A percentile compares a stretch with the other conserved stretches of the same genome.
These are phyloP conservation scores for Penicillium canescens DNA, from an alignment of 495 filamentous ascomycete species.

Conservation along the genomic window DNA sequence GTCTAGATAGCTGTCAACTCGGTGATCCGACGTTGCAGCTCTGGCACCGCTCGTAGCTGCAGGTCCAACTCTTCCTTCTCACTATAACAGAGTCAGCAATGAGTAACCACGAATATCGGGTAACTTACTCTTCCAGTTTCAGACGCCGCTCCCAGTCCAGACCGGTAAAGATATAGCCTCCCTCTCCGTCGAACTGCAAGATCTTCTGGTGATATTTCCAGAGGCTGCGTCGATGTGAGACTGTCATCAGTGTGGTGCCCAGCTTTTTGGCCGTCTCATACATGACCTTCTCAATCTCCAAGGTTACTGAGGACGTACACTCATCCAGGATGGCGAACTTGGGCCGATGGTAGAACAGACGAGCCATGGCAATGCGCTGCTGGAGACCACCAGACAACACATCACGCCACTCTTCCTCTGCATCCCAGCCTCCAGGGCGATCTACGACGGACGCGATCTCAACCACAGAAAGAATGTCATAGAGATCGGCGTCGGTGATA, in stretches of 20 bases:
- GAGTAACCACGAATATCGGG: not conserved
- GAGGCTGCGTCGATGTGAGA: constrained; percentile 83
- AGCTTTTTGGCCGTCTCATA: constrained; percentile 92
- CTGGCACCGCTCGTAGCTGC: constrained; percentile 77
- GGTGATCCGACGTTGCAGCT: constrained; percentile 78
- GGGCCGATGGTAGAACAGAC: constrained; percentile 92
- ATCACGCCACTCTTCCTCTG: constrained; percentile 94
- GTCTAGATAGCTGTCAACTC: constrained; percentile 56
- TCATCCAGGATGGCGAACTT: constrained; percentile 93
- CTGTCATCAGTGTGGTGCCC: constrained; percentile 94
- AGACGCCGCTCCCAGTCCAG: constrained; percentile 86
- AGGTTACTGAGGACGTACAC: constrained; percentile 89
- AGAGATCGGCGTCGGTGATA: constrained; percentile 78
- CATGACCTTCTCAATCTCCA: constrained; percentile 93
- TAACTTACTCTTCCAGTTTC: constrained; percentile 78
- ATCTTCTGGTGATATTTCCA: constrained; percentile 97
- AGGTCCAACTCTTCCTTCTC: constrained; percentile 95
- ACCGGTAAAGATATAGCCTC: constrained; percentile 84
- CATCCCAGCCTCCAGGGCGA: constrained; percentile 84
- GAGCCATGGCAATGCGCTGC: constrained; percentile 96
- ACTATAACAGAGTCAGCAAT: constrained; percentile 35
- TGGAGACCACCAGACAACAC: constrained; percentile 87
- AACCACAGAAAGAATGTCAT: constrained; percentile 72
- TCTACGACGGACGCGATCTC: constrained; percentile 84
- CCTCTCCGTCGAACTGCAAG: constrained; percentile 94